Evolutionary conservation across 2,329 filamentous ascomycete genomes (phyloP).

Genomic region (Fusarium citri): DNA sequence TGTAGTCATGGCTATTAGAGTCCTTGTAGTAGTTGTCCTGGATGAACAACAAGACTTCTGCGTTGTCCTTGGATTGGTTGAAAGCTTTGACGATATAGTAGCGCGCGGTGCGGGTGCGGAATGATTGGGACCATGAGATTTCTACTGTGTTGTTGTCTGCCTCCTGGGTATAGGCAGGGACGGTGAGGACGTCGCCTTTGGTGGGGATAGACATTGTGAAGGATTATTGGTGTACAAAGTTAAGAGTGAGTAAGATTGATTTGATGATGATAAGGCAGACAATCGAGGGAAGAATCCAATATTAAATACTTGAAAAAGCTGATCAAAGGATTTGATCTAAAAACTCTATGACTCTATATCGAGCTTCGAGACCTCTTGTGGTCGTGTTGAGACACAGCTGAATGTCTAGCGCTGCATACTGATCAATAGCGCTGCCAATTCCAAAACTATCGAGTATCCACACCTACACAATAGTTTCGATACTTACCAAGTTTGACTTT

Average conservation of each 20-base stretch:
- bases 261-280: neutral
- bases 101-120: constrained; percentile 16
- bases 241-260: rapidly evolving
- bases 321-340: rapidly evolving
- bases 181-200: constrained; percentile 11
- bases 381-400: neutral
- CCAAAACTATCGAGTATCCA: rapidly evolving
- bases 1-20: no score
- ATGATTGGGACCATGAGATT: constrained; percentile 24
- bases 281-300: rapidly evolving
- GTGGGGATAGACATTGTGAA: constrained; percentile 24
- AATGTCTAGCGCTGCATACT: neutral
- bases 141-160: constrained; percentile 22
- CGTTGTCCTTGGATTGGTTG: constrained; percentile 27
- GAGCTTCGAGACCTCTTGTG: rapidly evolving
- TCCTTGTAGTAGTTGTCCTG: constrained; percentile 35
- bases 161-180: constrained; percentile 23
- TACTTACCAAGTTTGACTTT: neutral
- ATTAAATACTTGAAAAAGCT: rapidly evolving
- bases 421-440: neutral
- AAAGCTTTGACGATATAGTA: constrained; percentile 32
- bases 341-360: neutral
- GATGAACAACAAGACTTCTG: constrained; percentile 24
- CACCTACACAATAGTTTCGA: neutral
- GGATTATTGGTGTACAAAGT: neutral